Percentiles rank a stretch among this genome's conserved stretches.
Evolutionary conservation across 306 rosid genomes (phyloP).

Genomic region (Coriaria nepalensis): DNA sequence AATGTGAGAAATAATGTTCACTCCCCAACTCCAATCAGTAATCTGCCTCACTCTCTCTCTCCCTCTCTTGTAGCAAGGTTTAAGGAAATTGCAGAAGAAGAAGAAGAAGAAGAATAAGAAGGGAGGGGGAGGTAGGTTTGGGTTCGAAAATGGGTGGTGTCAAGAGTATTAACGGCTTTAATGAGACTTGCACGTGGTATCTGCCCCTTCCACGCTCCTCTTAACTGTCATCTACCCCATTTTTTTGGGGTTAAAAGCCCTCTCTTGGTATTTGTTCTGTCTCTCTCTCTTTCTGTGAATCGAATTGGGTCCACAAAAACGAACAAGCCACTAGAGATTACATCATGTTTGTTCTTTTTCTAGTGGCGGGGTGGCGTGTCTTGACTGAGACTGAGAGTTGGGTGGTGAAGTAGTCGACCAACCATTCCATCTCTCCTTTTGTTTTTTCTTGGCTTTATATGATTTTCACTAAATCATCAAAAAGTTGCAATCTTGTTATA

Average conservation of each 20-base stretch:
- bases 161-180: conserved; percentile 27
- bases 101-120: too few relatives aligned
- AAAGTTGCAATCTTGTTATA: not conserved
- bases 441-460: conserved; percentile 12
- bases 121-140: conserved; percentile 46
- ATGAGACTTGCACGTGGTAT: conserved; percentile 60
- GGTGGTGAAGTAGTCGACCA: conserved; percentile 30
- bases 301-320: not conserved
- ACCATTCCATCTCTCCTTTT: conserved; percentile 17
- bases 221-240: not conserved
- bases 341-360: conserved; percentile 8
- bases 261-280: not conserved
- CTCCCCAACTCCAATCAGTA: not conserved
- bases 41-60: not conserved
- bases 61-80: conserved; percentile 1
- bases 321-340: not conserved
- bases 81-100: not conserved
- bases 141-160: conserved; percentile 12
- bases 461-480: conserved; percentile 8
- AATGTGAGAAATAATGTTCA: not conserved
- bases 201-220: conserved; percentile 32
- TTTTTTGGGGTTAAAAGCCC: not conserved
- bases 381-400: conserved; percentile 20
- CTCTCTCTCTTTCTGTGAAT: not conserved
- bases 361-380: not conserved